Percentiles rank a stretch among this genome's conserved stretches.
phyloP scores from a whole-genome alignment of 345 rosid species.

The Hibiscus syriacus region DNA sequence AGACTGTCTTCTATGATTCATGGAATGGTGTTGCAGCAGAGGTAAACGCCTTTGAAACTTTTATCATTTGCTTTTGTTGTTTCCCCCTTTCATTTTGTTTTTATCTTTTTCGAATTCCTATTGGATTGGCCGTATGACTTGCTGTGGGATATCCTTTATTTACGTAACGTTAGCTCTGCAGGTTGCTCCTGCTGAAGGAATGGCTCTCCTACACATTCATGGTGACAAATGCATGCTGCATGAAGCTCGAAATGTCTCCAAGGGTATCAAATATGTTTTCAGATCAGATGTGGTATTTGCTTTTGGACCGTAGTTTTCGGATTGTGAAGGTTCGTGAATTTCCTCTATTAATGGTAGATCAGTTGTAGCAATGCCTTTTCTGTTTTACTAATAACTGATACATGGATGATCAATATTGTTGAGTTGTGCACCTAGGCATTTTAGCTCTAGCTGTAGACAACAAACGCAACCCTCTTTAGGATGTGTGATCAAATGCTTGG shows the following conservation, averaged over 20 bases:
- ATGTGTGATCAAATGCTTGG: neutral
- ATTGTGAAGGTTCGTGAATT: neutral
- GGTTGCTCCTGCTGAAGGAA: no score
- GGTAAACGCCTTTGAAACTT: conserved; percentile 28
- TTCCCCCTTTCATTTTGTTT: no score
- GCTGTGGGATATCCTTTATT: neutral
- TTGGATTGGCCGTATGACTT: neutral
- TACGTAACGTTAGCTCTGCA: conserved; percentile 20
- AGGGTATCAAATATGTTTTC: conserved; percentile 80
- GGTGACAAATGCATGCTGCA: no score
- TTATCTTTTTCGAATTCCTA: neutral
- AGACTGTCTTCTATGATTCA: conserved; percentile 81
- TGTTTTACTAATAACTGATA: no score
- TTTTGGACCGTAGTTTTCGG: conserved; percentile 18
- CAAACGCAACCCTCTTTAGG: neutral
- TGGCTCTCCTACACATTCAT: no score
- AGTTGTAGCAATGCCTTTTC: no score
- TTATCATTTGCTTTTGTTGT: no score
- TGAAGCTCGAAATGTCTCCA: conserved; percentile 71
- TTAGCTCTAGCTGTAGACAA: no score
- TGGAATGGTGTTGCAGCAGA: conserved; percentile 70
- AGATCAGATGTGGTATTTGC: conserved; percentile 94
- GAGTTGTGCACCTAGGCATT: no score
- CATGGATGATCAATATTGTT: no score
- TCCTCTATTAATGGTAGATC: no score